Percentiles rank a stretch among this genome's conserved stretches.
Conservation (phyloP, 306 rosid genomes). For the Cercis canadensis region DNA sequence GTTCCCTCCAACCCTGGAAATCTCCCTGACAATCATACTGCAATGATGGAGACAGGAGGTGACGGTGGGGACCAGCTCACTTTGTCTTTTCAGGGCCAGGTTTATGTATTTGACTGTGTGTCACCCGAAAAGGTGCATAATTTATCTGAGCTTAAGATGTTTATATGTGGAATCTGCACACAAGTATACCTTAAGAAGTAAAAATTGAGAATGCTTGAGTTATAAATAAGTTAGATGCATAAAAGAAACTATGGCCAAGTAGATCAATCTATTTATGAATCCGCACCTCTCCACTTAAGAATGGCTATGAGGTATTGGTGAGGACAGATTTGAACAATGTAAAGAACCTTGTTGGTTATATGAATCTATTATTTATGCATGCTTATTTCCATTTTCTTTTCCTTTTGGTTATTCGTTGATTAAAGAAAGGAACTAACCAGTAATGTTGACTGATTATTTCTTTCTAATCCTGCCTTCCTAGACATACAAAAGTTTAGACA, state of each 20-base stretch:
- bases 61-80: conserved; percentile 72
- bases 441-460: conserved; percentile 21
- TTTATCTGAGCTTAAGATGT: conserved; percentile 31
- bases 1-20: conserved; percentile 59
- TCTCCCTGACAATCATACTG: conserved; percentile 47
- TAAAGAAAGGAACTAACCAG: conserved; percentile 26
- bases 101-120: conserved; percentile 70
- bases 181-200: conserved; percentile 1
- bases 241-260: conserved; percentile 11
- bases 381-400: conserved; percentile 21
- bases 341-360: not conserved
- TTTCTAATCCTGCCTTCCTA: conserved; percentile 11
- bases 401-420: conserved; percentile 17
- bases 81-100: conserved; percentile 78
- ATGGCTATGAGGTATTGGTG: too few relatives aligned
- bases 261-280: conserved; percentile 8
- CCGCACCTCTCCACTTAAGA: not conserved
- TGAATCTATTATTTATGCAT: conserved; percentile 8
- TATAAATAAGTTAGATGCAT: conserved; percentile 15
- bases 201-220: conserved; percentile 9
- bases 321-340: conserved; percentile 10
- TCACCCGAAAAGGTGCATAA: conserved; percentile 71
- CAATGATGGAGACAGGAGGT: conserved; percentile 49
- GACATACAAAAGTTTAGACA: too few relatives aligned
- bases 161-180: conserved; percentile 3